Evolutionary conservation across 1,284 basidiomycete species (phyloP), one percentile per base, ranked within the genome.

Genomic region (Tremellales sp.): DNA sequence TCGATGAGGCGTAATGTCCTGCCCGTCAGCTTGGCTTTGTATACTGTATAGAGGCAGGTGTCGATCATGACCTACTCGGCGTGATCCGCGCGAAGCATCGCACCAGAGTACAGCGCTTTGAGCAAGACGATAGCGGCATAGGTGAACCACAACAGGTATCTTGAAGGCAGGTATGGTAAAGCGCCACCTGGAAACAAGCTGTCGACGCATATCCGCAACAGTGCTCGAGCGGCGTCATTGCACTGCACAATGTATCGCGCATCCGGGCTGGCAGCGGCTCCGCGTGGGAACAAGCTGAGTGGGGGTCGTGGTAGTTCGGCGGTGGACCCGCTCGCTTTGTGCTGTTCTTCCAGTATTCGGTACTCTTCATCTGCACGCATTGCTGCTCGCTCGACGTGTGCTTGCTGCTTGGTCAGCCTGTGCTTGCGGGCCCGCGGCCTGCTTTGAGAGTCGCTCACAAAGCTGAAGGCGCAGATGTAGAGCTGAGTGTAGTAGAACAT

Each of bases 391-490:
- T 73, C 68, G n/a, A 74, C 68, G 45, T 75, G 73, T 11, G 71
- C 72, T 68, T 74, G 72, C 70, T 73, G 44, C 15, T 11, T 17
- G n/a, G 19, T 55, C 24, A 58, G 45, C n/a, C 3, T 5, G 15
- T 31, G 15, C 29, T 15, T 6, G 13, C 15, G 21, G 13, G 5
- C 11, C 24, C 29, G 21, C 22, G 22, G 5, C 6, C 6, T n/a
- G n/a, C n/a, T n/a, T n/a, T n/a, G n/a, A n/a, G n/a, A n/a, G n/a
- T n/a, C n/a, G 60, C 72, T 63, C 36, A 73, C 71, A 40, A 74
- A 75, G 42, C 69, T 70, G 50, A 75, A 75, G 3, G 72, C 70
- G 41, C 67, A 73, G 41, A 73, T 72, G 48, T 73, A 72, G 27
- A 71, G 61, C 39, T 64, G 65, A 23, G 60, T 57, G 51, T 70